phyloP scores from a whole-genome alignment of 306 rosid species.

The Mimosa pudica region DNA sequence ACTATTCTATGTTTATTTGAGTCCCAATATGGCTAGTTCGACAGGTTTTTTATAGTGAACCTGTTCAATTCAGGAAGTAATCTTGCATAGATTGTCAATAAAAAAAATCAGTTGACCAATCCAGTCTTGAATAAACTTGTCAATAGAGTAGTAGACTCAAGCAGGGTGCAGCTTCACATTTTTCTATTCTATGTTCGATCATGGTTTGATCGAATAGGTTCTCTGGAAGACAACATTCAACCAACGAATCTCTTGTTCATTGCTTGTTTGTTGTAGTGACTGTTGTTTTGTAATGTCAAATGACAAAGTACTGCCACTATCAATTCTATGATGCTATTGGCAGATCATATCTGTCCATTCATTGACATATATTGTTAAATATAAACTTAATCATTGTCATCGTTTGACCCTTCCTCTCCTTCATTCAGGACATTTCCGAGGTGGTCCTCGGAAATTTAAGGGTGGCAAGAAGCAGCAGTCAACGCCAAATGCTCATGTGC shows the following conservation, averaged over 20 bases:
- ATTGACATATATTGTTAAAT: background rate
- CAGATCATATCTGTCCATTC: background rate
- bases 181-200: background rate
- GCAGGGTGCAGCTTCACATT: background rate
- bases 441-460: conserved; percentile 43
- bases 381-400: background rate
- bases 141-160: background rate
- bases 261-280: background rate
- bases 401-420: background rate
- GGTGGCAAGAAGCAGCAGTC: conserved; percentile 56
- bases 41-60: background rate
- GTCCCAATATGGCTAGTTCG: background rate
- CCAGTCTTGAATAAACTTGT: background rate
- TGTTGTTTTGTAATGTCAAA: conserved; percentile 12
- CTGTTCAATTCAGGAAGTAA: background rate
- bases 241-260: background rate
- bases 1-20: background rate
- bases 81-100: background rate
- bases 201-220: background rate
- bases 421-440: conserved; percentile 52
- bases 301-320: no score
- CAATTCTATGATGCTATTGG: no score
- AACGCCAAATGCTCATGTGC: conserved; percentile 72
- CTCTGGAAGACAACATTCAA: background rate
- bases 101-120: background rate